These are phyloP conservation scores for Diaporthe citri DNA, from an alignment of 2,329 filamentous ascomycete species.

Conservation along the genomic window DNA sequence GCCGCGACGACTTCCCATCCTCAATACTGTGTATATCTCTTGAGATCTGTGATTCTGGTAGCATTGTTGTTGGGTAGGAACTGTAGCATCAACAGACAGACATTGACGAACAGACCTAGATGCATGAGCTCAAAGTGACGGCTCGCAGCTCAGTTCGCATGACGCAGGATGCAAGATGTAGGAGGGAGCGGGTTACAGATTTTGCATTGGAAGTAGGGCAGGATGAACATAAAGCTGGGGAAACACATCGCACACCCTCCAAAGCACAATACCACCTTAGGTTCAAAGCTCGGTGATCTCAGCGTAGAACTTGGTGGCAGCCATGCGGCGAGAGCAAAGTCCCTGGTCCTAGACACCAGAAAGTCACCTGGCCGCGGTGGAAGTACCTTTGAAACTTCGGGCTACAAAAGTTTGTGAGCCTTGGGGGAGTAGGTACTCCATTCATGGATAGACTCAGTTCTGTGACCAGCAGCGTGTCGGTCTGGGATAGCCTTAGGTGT, in stretches of 20 bases:
- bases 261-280: background rate
- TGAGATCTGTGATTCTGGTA: slow-evolving; percentile 32
- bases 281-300: slow-evolving; percentile 18
- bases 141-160: slow-evolving; percentile 11
- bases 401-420: background rate
- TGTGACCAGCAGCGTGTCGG: slow-evolving; percentile 23
- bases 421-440: slow-evolving; percentile 3
- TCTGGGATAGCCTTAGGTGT: slow-evolving; percentile 27
- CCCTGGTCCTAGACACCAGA: slow-evolving; percentile 21
- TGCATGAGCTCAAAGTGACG: slow-evolving; percentile 20
- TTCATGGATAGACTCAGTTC: slow-evolving; percentile 24
- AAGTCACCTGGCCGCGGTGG: slow-evolving; percentile 17
- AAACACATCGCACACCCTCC: slow-evolving; percentile 17
- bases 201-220: slow-evolving; percentile 6
- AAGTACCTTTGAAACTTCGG: slow-evolving; percentile 1
- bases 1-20: slow-evolving; percentile 10
- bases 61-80: slow-evolving; percentile 24
- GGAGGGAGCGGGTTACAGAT: slow-evolving; percentile 9
- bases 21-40: slow-evolving; percentile 34
- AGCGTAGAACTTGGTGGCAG: slow-evolving; percentile 10
- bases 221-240: slow-evolving; percentile 33
- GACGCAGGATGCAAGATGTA: slow-evolving; percentile 14
- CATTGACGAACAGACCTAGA: slow-evolving; percentile 17
- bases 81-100: slow-evolving; percentile 21
- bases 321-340: background rate